Conservation (phyloP, 805 yeast species). For the Kodamaea fukazawae region DNA sequence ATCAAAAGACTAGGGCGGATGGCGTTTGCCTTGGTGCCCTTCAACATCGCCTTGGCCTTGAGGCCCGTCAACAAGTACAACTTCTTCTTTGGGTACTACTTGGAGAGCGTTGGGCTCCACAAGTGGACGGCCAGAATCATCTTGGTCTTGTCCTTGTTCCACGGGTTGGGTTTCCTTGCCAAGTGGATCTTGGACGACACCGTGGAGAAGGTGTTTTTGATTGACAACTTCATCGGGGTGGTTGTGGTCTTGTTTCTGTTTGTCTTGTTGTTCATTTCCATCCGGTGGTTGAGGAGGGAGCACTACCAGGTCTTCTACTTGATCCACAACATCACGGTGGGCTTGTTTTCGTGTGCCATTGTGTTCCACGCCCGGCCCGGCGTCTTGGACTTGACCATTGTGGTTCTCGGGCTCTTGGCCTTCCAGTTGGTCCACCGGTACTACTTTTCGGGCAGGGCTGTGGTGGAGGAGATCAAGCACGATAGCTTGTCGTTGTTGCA, state of each 20-base stretch:
- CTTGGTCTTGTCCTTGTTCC: conserved; percentile 44
- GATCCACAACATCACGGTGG: conserved; percentile 51
- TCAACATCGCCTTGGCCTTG: conserved; percentile 53
- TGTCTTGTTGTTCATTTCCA: conserved; percentile 43
- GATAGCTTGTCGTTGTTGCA: conserved; percentile 17
- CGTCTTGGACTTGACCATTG: conserved; percentile 37
- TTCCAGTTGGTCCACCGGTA: conserved; percentile 39
- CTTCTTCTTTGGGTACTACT: conserved; percentile 40
- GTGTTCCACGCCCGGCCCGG: conserved; percentile 72
- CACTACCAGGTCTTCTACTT: conserved; percentile 55
- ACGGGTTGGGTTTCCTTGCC: conserved; percentile 50
- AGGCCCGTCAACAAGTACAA: conserved; percentile 29
- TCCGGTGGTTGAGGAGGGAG: conserved; percentile 47
- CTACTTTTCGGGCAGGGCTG: conserved; percentile 12
- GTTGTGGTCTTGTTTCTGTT: conserved; percentile 35
- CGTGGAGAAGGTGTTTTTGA: conserved; percentile 29
- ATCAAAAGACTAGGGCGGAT: conserved; percentile 63
- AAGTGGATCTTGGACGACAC: conserved; percentile 46
- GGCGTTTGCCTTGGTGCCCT: conserved; percentile 55
- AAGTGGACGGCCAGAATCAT: conserved; percentile 70
- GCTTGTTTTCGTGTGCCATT: conserved; percentile 43
- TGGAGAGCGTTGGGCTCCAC: conserved; percentile 56
- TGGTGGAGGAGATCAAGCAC: conserved; percentile 14
- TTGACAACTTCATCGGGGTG: conserved; percentile 53
- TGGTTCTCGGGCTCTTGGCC: conserved; percentile 23